These are phyloP conservation scores for Taphrina wiesneri DNA, from an alignment of 1,139 yeast genomes.

Conservation along the genomic window DNA sequence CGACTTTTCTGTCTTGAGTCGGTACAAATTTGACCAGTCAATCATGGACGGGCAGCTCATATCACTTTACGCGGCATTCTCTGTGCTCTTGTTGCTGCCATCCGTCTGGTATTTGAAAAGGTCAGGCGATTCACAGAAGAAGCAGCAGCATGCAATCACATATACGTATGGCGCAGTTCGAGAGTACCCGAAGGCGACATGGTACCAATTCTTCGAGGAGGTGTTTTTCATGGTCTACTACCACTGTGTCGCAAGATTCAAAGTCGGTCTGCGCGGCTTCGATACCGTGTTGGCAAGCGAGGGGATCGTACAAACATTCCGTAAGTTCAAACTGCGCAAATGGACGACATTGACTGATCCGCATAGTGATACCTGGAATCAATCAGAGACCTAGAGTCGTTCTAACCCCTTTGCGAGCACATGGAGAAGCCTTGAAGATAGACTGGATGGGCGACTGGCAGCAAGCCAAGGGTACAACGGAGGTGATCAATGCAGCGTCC, in stretches of 20 bases:
- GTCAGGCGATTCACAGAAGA: slow-evolving; percentile 7
- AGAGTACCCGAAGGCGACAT: slow-evolving; percentile 19
- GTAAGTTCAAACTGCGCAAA: slow-evolving; percentile 15
- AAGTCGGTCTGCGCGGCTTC: neutral
- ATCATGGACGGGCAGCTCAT: neutral
- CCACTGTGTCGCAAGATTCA: slow-evolving; percentile 9
- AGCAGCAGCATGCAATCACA: slow-evolving; percentile 6
- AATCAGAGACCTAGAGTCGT: slow-evolving; percentile 20
- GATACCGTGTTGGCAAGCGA: slow-evolving; percentile 14
- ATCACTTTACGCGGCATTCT: neutral
- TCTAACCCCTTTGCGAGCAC: slow-evolving; percentile 24
- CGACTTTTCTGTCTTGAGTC: neutral
- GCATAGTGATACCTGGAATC: slow-evolving; percentile 18
- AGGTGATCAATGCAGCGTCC: slow-evolving; percentile 29
- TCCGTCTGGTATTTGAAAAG: neutral
- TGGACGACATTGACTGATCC: too few species aligned
- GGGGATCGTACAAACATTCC: slow-evolving; percentile 9
- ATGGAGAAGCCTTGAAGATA: slow-evolving; percentile 22
- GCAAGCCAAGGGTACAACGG: slow-evolving; percentile 5
- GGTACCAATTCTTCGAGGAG: slow-evolving; percentile 14
- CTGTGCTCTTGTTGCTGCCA: neutral
- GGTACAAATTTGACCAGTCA: neutral
- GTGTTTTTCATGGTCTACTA: slow-evolving; percentile 19
- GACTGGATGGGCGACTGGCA: slow-evolving; percentile 34
- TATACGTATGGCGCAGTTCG: slow-evolving; percentile 32